Conservation (phyloP, 768 basidiomycete genomes). For the Trametes gibbosa region DNA sequence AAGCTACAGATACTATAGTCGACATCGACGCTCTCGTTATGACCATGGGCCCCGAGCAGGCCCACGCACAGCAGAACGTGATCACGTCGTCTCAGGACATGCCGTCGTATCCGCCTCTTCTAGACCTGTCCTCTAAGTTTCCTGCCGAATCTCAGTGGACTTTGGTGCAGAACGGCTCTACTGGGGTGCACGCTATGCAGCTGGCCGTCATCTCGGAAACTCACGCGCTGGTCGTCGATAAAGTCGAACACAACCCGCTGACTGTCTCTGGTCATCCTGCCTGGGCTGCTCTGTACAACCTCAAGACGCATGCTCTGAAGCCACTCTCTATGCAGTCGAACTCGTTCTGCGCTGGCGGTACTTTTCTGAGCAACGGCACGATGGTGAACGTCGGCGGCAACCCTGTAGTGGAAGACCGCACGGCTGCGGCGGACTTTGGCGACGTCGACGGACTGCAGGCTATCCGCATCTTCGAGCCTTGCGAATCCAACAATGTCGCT, state of each 20-base stretch:
- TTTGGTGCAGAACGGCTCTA: conserved; percentile 61
- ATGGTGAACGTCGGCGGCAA: conserved; percentile 81
- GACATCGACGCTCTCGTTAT: conserved; percentile 71
- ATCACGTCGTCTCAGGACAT: background rate
- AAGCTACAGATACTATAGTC: conserved; percentile 35
- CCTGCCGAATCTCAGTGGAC: conserved; percentile 43
- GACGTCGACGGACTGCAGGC: conserved; percentile 73
- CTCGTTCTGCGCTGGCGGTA: conserved; percentile 84
- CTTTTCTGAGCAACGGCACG: conserved; percentile 75
- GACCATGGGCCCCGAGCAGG: conserved; percentile 37
- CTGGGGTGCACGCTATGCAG: conserved; percentile 81
- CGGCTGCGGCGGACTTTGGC: conserved; percentile 71
- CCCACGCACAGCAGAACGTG: background rate
- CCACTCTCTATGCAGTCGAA: conserved; percentile 71
- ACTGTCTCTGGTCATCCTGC: conserved; percentile 73
- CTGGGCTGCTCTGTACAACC: conserved; percentile 75
- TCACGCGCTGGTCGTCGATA: conserved; percentile 75
- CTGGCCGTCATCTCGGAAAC: conserved; percentile 62
- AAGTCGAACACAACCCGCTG: conserved; percentile 83
- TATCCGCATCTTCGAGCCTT: conserved; percentile 70
- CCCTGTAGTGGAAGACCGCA: conserved; percentile 63
- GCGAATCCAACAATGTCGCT: conserved; percentile 44
- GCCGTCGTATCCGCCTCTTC: conserved; percentile 19
- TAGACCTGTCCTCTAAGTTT: conserved; percentile 12
- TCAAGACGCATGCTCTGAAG: conserved; percentile 57